Conservation (phyloP, 805 yeast genomes). For the Kurtzmaniella cleridarum region DNA sequence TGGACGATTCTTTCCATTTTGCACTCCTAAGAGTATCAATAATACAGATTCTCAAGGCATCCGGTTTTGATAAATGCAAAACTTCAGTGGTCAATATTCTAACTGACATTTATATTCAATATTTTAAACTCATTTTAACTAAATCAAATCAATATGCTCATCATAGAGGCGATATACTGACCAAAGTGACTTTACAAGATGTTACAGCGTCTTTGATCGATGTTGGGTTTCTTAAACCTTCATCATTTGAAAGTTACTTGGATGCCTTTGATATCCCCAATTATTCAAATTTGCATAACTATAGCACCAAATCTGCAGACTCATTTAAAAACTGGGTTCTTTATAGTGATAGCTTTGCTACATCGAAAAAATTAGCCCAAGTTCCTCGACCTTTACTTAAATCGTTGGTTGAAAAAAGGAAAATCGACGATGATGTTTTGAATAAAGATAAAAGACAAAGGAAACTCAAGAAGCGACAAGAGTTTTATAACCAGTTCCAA, state of each 20-base stretch:
- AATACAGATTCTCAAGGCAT: constrained; percentile 62
- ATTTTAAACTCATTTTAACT: constrained; percentile 48
- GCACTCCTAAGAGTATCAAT: constrained; percentile 33
- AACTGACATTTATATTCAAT: constrained; percentile 71
- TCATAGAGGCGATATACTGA: constrained; percentile 30
- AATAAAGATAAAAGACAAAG: constrained; percentile 31
- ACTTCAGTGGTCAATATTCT: constrained; percentile 67
- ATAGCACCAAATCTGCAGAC: constrained; percentile 33
- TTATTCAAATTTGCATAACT: constrained; percentile 12
- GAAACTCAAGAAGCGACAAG: constrained; percentile 33
- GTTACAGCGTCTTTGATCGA: constrained; percentile 64
- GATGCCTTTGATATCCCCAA: constrained; percentile 37
- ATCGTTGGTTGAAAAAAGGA: constrained; percentile 33
- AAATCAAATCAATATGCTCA: constrained; percentile 49
- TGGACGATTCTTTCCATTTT: constrained; percentile 26
- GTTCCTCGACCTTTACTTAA: constrained; percentile 26
- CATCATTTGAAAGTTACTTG: constrained; percentile 30
- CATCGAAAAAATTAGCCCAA: constrained; percentile 20
- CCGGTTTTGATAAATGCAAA: constrained; percentile 78
- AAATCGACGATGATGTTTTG: constrained; percentile 26
- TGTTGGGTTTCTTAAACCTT: constrained; percentile 56
- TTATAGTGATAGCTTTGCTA: constrained; percentile 20
- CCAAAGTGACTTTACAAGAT: constrained; percentile 56
- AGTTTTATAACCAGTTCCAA: constrained; percentile 33
- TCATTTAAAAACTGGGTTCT: constrained; percentile 33